Base-by-base conservation (phyloP, 352 stramenopile species). In the Pythium coloratum region DNA sequence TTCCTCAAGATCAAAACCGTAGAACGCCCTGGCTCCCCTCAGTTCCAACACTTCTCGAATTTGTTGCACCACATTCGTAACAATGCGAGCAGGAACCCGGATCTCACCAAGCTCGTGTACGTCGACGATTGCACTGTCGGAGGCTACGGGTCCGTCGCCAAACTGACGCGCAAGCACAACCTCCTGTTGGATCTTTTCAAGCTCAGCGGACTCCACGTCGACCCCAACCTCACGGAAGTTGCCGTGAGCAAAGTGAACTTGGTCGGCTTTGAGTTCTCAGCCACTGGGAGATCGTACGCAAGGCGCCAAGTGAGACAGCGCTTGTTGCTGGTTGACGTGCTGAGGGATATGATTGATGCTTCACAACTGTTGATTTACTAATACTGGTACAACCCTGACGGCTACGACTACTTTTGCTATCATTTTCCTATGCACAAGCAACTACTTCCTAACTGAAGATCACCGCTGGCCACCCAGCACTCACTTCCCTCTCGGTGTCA, bases 401-500 rank as follows among this genome's bases (percentile, higher is more conserved):
- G 12, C 40, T 49, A 6, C 40, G 36, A 44, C 18, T 20, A n/a
- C 14, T 18, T 13, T 49, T 49, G 14, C 40, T 49, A 49, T 49
- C 40, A 49, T 16, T 49, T 49, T 24, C 40, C 40, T 49, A 49
- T 24, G 40, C 18, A 49, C 40, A 49, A 49, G 2, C 40, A 49
- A 13, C 40, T 30, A 55, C 47, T 55, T 34, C 12, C 26, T 55
- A 34, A 16, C 6, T 55, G 26, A n/a, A 18, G 20, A 53, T 0
- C 24, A 53, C 46, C 10, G 9, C 46, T 4, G 26, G n/a, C 14
- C 24, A 28, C 2, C 8, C 20, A 9, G 3, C 7, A 6, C 13
- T 59, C 34, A 69, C 2, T 57, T 50, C 18, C 55, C 24, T 46
- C 51, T 63, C 14, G 63, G 63, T 9, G 63, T 69, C 38, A 26